A percentile compares a stretch with the other conserved stretches of the same genome.
These are phyloP conservation scores for Paulownia fortunei DNA, from an alignment of 257 asterid genomes.

Conservation along the genomic window DNA sequence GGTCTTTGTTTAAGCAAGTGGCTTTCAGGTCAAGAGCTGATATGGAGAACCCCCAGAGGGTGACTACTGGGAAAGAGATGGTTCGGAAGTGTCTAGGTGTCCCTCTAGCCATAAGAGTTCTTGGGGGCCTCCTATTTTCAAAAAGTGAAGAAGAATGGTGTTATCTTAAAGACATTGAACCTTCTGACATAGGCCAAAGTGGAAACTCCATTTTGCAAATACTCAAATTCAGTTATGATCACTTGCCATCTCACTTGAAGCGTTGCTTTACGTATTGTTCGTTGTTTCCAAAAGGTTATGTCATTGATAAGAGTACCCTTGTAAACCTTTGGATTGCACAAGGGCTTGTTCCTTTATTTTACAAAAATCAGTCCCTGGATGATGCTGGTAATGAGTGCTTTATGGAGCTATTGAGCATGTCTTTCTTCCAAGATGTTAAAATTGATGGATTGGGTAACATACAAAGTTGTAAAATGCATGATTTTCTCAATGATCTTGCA, in stretches of 20 bases:
- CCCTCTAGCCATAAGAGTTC: constrained; percentile 32
- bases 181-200: neutral
- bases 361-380: neutral
- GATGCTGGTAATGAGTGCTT: neutral
- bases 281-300: neutral
- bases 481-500: neutral
- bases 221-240: neutral
- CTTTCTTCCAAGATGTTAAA: neutral
- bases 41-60: constrained; percentile 1
- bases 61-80: constrained; percentile 32
- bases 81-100: constrained; percentile 35
- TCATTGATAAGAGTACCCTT: neutral
- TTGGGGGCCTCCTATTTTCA: constrained; percentile 29
- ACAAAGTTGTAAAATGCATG: neutral
- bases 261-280: neutral
- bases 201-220: neutral
- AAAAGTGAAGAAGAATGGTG: constrained; percentile 31
- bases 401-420: neutral
- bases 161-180: neutral
- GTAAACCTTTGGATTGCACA: neutral
- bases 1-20: constrained; percentile 28
- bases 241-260: neutral
- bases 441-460: neutral
- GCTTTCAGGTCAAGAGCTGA: constrained; percentile 33
- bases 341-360: neutral